Conservation (phyloP, 176 grass and related monocot species). For the Phoenix dactylifera region DNA sequence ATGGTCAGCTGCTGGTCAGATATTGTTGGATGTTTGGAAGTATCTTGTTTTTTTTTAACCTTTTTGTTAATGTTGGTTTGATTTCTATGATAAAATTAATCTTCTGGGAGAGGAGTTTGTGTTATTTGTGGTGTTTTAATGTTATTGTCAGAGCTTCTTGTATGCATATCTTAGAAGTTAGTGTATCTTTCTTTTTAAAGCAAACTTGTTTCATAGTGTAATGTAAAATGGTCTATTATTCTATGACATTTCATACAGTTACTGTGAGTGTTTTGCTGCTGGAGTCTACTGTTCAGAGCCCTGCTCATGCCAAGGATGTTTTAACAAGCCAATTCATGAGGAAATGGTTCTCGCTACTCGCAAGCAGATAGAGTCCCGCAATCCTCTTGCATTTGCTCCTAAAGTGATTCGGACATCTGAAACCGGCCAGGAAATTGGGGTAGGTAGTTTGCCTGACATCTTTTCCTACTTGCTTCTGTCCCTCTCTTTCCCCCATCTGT, state of each 20-base stretch:
- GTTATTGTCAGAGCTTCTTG: too few relatives aligned
- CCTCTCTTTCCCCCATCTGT: neutral
- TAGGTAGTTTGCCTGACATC: conserved; percentile 18
- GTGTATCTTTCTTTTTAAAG: neutral
- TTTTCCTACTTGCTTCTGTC: neutral
- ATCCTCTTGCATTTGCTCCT: conserved; percentile 95
- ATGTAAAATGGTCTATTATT: too few relatives aligned
- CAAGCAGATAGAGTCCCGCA: conserved; percentile 95
- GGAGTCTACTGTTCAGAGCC: conserved; percentile 98
- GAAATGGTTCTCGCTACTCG: conserved; percentile 88
- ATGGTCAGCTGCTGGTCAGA: too few relatives aligned
- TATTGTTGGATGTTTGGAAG: too few relatives aligned
- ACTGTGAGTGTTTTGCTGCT: conserved; percentile 99
- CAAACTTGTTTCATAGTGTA: too few relatives aligned
- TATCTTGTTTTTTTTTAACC: too few relatives aligned
- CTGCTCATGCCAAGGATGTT: conserved; percentile 86
- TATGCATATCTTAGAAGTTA: too few relatives aligned
- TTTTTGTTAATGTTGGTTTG: too few relatives aligned
- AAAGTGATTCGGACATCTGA: conserved; percentile 88
- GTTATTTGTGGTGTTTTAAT: too few relatives aligned
- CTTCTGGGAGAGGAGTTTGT: too few relatives aligned
- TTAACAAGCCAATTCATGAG: conserved; percentile 97
- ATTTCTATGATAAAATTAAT: too few relatives aligned
- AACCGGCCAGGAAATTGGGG: conserved; percentile 45
- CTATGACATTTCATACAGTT: conserved; percentile 35